Conservation (phyloP, 768 basidiomycete species). For the Serendipita sp. region DNA sequence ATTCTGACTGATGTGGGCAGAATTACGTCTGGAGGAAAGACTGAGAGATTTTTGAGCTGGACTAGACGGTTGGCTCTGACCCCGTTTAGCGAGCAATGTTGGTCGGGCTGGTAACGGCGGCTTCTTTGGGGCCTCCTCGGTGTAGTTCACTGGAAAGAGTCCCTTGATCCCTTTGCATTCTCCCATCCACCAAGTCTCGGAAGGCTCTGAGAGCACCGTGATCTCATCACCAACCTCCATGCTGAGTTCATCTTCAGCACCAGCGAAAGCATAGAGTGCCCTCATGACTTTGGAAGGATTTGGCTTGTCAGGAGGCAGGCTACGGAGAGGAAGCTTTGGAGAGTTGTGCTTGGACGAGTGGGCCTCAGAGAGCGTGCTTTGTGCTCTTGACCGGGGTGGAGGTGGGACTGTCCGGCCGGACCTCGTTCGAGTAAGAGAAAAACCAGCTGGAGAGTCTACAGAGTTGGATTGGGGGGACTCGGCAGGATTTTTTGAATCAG, state of each 20-base stretch:
- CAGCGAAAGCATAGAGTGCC: constrained; percentile 61
- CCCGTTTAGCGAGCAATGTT: constrained; percentile 9
- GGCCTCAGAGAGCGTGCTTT: not conserved
- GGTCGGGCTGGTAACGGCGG: constrained; percentile 22
- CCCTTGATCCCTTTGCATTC: constrained; percentile 54
- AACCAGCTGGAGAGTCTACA: not conserved
- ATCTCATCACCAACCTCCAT: constrained; percentile 66
- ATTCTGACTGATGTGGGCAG: constrained; percentile 20
- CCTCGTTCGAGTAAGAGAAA: not conserved
- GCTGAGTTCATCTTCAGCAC: constrained; percentile 60
- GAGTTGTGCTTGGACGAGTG: constrained; percentile 9
- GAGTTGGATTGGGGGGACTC: not conserved
- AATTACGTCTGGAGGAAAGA: constrained; percentile 18
- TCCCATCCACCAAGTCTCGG: constrained; percentile 88
- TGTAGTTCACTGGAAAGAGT: constrained; percentile 68
- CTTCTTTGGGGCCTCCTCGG: constrained; percentile 27
- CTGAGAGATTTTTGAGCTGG: constrained; percentile 10
- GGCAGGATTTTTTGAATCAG: not conserved
- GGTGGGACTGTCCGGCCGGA: not conserved
- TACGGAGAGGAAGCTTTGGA: constrained; percentile 10
- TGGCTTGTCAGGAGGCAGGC: constrained; percentile 14
- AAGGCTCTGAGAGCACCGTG: constrained; percentile 57
- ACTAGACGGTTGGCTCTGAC: not conserved
- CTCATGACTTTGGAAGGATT: constrained; percentile 30
- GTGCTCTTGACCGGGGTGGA: not conserved